These are phyloP conservation scores for Candida lessepsii DNA, from an alignment of 805 yeast genomes.

Conservation along the genomic window DNA sequence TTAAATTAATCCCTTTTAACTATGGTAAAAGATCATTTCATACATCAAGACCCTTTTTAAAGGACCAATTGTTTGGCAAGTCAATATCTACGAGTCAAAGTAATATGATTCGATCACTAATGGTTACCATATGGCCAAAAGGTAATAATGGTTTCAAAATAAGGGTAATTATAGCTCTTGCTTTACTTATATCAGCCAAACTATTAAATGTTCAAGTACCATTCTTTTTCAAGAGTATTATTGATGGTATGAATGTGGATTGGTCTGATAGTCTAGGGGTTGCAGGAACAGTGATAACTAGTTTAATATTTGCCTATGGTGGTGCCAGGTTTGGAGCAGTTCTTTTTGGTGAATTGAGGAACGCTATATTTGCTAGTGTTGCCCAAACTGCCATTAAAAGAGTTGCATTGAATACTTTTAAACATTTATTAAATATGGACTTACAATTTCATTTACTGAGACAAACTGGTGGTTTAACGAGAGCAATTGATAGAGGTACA, in stretches of 20 bases:
- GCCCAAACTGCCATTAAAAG: slow-evolving; percentile 91
- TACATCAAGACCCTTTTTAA: neutral
- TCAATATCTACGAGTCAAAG: slow-evolving; percentile 41
- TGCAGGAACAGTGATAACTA: slow-evolving; percentile 62
- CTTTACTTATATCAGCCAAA: slow-evolving; percentile 76
- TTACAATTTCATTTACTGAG: slow-evolving; percentile 83
- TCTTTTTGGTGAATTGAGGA: slow-evolving; percentile 88
- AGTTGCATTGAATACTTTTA: slow-evolving; percentile 85
- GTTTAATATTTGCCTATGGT: slow-evolving; percentile 81
- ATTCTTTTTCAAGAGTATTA: slow-evolving; percentile 79
- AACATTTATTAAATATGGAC: slow-evolving; percentile 79
- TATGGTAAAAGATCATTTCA: slow-evolving; percentile 7
- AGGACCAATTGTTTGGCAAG: slow-evolving; percentile 24
- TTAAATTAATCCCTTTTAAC: neutral
- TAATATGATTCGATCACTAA: slow-evolving; percentile 60
- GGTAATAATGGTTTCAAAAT: slow-evolving; percentile 61
- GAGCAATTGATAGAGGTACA: slow-evolving; percentile 97
- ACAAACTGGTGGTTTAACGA: slow-evolving; percentile 93
- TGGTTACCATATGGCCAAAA: slow-evolving; percentile 80
- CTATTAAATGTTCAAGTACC: slow-evolving; percentile 94
- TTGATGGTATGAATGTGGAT: slow-evolving; percentile 91
- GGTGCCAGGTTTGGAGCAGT: slow-evolving; percentile 93
- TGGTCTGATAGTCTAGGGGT: slow-evolving; percentile 67
- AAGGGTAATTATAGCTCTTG: slow-evolving; percentile 74
- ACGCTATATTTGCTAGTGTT: slow-evolving; percentile 93